Base-by-base conservation (phyloP, 192 early-diverging fungal genomes). In the Coemansia sp. region DNA sequence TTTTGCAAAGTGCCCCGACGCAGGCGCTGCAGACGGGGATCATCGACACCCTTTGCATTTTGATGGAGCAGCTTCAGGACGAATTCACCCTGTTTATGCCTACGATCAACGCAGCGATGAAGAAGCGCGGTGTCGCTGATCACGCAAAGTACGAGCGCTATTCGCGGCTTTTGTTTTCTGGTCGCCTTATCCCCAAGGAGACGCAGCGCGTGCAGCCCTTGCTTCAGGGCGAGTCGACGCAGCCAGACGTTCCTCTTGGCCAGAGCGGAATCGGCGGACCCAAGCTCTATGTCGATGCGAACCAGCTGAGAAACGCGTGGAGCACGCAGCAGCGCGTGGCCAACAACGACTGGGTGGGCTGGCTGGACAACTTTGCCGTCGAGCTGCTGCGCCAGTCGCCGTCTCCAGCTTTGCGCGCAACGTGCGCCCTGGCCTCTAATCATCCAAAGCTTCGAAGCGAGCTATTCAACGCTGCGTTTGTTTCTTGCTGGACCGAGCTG, bases 361-460 rank as follows among this genome's bases (percentile, higher is more conserved):
- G 97, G 97, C 93, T 99, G 58, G 76, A 89, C 34, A 82, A 89
- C 32, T 86, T 99, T 58, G 91, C 90, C 49, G 84, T 93, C 34
- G 94, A 97, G 69, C 84, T 99, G 61, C 72, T 99, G 36, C 91
- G 92, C 71, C 93, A 99, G 68, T 97, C 97, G n/a, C 93, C 97
- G 4, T 95, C 94, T 1, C 92, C 93, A 42, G 90, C 97, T 10
- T 84, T 99, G 27, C 84, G 97, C 36, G 93, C 97, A 0, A 97
- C 95, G 66, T 86, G 90, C 2, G 78, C 81, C 56, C 82, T 99
- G 64, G 94, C 95, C 1, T 76, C 83, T 34, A 88, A 86, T 13
- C 92, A 95, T 68, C 77, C 84, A 24, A 88, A 89, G 11, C 83
- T 98, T 13, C 85, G 94, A 23, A 71, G 88, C 28, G 92, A 97